phyloP scores from a whole-genome alignment of 139 green algal genomes.

The Chlamydomonas sphaeroides region DNA sequence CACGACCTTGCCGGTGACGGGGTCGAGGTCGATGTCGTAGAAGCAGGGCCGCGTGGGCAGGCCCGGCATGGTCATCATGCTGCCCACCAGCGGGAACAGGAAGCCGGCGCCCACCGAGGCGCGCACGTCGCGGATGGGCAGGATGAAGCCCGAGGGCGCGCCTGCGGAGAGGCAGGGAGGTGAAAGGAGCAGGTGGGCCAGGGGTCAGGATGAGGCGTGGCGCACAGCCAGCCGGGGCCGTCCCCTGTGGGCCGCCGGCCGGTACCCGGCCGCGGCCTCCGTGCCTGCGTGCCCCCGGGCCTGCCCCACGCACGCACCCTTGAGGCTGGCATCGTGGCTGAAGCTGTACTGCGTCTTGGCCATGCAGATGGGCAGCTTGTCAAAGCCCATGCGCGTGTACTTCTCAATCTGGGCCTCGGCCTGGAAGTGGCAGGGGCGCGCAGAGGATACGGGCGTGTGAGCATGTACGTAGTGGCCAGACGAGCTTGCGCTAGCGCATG shows the following conservation, averaged over 20 bases:
- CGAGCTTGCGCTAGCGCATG: too few relatives aligned
- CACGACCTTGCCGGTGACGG: constrained; percentile 79
- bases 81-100: constrained; percentile 90
- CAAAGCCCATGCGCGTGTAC: constrained; percentile 90
- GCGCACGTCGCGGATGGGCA: constrained; percentile 92
- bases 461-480: too few relatives aligned
- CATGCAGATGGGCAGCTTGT: constrained; percentile 97
- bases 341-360: constrained; percentile 99
- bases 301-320: constrained; percentile 60
- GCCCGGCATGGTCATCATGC: constrained; percentile 95
- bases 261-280: too few relatives aligned
- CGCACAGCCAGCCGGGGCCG: too few relatives aligned
- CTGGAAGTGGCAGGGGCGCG: background rate
- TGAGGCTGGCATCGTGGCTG: constrained; percentile 80
- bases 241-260: too few relatives aligned
- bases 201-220: too few relatives aligned
- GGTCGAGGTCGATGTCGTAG: constrained; percentile 92
- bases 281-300: too few relatives aligned
- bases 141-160: constrained; percentile 87
- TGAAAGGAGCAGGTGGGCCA: too few relatives aligned
- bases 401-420: constrained; percentile 57
- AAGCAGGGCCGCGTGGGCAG: constrained; percentile 91
- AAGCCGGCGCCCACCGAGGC: constrained; percentile 93
- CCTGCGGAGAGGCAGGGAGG: constrained; percentile 62
- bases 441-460: background rate